These are phyloP conservation scores for Thalia dealbata DNA, from an alignment of 176 grass and related monocot genomes.

Conservation along the genomic window DNA sequence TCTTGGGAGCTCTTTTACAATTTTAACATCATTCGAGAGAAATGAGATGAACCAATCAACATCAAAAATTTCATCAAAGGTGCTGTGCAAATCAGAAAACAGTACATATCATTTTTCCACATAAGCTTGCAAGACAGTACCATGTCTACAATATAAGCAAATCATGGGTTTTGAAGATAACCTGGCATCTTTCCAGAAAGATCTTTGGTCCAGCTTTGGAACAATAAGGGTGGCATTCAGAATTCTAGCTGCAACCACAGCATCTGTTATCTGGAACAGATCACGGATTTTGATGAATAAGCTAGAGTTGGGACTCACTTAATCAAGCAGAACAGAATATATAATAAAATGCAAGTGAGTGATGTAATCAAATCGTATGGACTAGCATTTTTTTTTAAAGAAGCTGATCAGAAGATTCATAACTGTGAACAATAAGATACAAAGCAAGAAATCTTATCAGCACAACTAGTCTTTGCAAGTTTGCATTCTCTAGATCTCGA, in stretches of 20 bases:
- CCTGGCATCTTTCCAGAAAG: constrained; percentile 93
- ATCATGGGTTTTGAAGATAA: constrained; percentile 12
- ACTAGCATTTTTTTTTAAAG: too few species aligned
- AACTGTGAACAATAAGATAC: too few species aligned
- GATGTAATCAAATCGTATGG: not conserved
- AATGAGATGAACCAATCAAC: constrained; percentile 78
- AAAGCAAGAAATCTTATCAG: too few species aligned
- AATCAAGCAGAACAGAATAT: not conserved
- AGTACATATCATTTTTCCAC: not conserved
- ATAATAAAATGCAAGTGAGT: not conserved
- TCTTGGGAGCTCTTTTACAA: constrained; percentile 68
- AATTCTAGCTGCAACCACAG: constrained; percentile 80
- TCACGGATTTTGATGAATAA: not conserved
- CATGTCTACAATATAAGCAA: not conserved
- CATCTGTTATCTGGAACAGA: constrained; percentile 67
- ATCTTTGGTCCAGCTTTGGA: constrained; percentile 71
- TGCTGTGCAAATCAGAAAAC: constrained; percentile 20
- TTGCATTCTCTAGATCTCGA: too few species aligned
- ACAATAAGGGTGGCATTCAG: constrained; percentile 85
- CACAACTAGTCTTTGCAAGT: too few species aligned
- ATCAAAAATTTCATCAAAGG: constrained; percentile 86
- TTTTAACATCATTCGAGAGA: constrained; percentile 62
- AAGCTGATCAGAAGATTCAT: too few species aligned
- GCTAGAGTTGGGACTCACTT: not conserved
- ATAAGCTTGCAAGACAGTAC: not conserved